Conservation (phyloP, 805 yeast genomes). For the Ogataea pignaliae region DNA sequence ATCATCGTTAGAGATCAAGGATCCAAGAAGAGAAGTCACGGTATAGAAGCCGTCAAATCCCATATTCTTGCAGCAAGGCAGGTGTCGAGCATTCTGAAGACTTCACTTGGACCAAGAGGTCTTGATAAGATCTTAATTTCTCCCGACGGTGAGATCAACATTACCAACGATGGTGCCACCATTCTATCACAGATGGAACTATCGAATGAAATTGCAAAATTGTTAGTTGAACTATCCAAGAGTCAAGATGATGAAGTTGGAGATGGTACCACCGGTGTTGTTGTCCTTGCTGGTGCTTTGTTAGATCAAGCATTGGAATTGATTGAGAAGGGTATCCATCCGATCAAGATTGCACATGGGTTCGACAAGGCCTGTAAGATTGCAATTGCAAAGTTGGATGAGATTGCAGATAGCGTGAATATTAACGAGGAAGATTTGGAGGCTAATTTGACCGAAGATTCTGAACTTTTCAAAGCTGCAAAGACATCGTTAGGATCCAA, state of each 20-base stretch:
- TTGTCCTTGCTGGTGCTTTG: constrained; percentile 90
- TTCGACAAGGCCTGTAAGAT: constrained; percentile 95
- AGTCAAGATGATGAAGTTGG: constrained; percentile 99
- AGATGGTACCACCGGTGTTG: constrained; percentile 99
- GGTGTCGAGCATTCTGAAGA: constrained; percentile 85
- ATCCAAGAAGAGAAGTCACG: constrained; percentile 54
- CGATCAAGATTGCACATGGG: constrained; percentile 94
- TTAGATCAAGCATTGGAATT: constrained; percentile 92
- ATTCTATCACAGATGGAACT: constrained; percentile 93
- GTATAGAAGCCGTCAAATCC: constrained; percentile 75
- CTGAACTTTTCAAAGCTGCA: constrained; percentile 84
- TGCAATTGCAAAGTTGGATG: constrained; percentile 74
- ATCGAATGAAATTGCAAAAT: constrained; percentile 92
- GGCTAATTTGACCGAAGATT: constrained; percentile 30
- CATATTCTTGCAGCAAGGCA: constrained; percentile 94
- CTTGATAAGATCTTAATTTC: constrained; percentile 90
- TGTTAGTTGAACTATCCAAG: constrained; percentile 86
- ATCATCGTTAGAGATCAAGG: constrained; percentile 86
- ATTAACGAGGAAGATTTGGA: constrained; percentile 27
- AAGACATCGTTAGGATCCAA: constrained; percentile 93
- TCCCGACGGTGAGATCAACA: constrained; percentile 97
- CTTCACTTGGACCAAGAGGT: constrained; percentile 98
- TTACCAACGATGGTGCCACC: constrained; percentile 98
- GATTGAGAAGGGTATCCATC: constrained; percentile 96
- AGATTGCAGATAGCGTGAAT: constrained; percentile 41